Percentiles rank a stretch among this genome's conserved stretches.
These are phyloP conservation scores for Porodaedalea pini DNA, from an alignment of 1,284 basidiomycete species.

Conservation along the genomic window DNA sequence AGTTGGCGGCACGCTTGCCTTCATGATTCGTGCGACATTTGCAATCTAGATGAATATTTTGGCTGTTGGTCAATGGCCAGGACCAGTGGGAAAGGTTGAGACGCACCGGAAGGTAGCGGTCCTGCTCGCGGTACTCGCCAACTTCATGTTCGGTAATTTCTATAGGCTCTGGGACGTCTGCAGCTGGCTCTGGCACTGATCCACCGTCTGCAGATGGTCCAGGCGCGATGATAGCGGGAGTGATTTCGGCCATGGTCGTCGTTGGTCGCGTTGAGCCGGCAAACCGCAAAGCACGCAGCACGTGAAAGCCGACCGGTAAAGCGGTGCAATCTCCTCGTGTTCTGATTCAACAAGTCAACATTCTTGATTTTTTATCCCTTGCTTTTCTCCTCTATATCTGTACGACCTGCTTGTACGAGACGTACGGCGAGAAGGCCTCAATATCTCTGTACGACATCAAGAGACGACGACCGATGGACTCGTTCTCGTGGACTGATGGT, in stretches of 20 bases:
- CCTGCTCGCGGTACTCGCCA: slow-evolving; percentile 89
- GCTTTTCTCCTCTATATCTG: background rate
- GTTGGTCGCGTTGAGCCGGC: too few species aligned
- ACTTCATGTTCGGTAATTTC: slow-evolving; percentile 89
- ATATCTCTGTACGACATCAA: background rate
- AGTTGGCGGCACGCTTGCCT: slow-evolving; percentile 80
- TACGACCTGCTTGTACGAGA: background rate
- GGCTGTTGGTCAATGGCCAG: too few species aligned
- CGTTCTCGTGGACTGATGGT: slow-evolving; percentile 61
- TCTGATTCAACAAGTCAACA: too few species aligned
- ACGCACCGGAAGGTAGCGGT: slow-evolving; percentile 84
- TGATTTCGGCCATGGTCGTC: slow-evolving; percentile 46
- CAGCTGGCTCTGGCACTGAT: slow-evolving; percentile 35
- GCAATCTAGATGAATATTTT: slow-evolving; percentile 74
- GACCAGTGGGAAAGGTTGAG: slow-evolving; percentile 1
- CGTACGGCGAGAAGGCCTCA: background rate
- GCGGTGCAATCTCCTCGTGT: too few species aligned
- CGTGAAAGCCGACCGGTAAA: too few species aligned
- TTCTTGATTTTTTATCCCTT: background rate
- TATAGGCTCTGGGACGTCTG: slow-evolving; percentile 52
- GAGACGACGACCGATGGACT: slow-evolving; percentile 34
- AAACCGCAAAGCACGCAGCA: background rate
- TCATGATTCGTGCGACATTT: slow-evolving; percentile 95
- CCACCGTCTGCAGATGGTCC: slow-evolving; percentile 48
- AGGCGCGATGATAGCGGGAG: slow-evolving; percentile 46